Conservation (phyloP, 2,329 filamentous ascomycete species). For the Venturia carpophila region DNA sequence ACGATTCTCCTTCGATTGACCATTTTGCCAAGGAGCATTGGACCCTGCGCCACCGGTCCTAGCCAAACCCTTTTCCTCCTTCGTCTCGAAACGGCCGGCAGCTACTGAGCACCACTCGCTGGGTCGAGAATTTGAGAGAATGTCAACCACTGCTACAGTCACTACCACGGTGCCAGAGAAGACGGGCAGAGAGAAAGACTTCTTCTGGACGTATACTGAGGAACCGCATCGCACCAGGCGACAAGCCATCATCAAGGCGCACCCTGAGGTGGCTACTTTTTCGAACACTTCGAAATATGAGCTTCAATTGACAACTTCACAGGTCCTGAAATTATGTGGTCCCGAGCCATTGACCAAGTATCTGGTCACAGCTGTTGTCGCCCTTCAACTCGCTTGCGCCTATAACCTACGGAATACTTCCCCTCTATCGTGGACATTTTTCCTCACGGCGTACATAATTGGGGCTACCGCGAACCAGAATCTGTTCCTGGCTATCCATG, state of each 20-base stretch:
- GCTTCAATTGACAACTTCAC: constrained; percentile 17
- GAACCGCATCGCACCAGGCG: constrained; percentile 89
- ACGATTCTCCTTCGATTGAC: background rate
- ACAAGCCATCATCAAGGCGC: constrained; percentile 93
- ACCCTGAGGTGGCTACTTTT: constrained; percentile 65
- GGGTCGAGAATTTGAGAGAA: background rate
- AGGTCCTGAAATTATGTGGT: constrained; percentile 96
- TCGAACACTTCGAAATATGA: constrained; percentile 6
- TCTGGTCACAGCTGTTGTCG: constrained; percentile 74
- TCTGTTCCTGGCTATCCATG: constrained; percentile 95
- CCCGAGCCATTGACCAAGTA: constrained; percentile 95
- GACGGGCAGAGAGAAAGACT: constrained; percentile 46
- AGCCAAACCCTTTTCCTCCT: background rate
- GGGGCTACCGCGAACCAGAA: constrained; percentile 98
- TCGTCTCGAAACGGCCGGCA: background rate
- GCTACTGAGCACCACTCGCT: background rate
- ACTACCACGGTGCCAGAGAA: constrained; percentile 10
- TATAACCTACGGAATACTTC: constrained; percentile 68
- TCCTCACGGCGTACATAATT: constrained; percentile 80
- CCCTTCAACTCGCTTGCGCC: constrained; percentile 70
- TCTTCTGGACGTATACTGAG: constrained; percentile 99
- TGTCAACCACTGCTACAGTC: constrained; percentile 16
- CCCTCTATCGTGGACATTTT: constrained; percentile 76
- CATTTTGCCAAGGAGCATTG: background rate
- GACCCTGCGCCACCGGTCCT: constrained; percentile 6